These are phyloP conservation scores for Entomortierella parvispora DNA, from an alignment of 192 early-diverging fungal species.

Conservation along the genomic window DNA sequence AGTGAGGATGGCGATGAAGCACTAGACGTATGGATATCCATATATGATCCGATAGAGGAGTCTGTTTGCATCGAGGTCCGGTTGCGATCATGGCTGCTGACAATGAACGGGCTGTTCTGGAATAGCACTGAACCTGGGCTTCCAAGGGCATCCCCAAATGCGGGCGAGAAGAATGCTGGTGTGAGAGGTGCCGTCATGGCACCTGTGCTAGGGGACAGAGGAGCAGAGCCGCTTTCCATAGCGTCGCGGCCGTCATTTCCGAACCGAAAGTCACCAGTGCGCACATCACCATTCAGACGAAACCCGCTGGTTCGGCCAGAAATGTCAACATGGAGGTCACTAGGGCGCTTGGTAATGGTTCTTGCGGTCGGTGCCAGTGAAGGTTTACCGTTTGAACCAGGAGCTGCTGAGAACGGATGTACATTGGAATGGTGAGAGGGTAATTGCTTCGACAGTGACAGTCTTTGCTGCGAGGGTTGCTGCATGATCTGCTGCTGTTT, in stretches of 20 bases:
- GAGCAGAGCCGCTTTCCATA: slow-evolving; percentile 15
- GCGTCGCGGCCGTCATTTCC: slow-evolving; percentile 27
- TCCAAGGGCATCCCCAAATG: slow-evolving; percentile 69
- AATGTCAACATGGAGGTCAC: slow-evolving; percentile 46
- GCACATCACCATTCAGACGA: slow-evolving; percentile 38
- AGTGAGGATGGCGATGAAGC: slow-evolving; percentile 50
- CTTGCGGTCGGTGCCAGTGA: slow-evolving; percentile 13
- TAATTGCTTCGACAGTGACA: background rate
- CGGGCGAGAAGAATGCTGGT: slow-evolving; percentile 79
- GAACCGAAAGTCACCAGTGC: slow-evolving; percentile 45
- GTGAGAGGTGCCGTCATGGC: slow-evolving; percentile 59
- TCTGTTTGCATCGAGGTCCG: slow-evolving; percentile 44
- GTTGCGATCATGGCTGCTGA: slow-evolving; percentile 49
- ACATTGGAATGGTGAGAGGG: slow-evolving; percentile 16
- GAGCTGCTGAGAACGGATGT: slow-evolving; percentile 34
- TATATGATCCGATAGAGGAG: slow-evolving; percentile 45
- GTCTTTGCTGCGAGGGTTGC: background rate
- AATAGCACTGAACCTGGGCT: slow-evolving; percentile 38
- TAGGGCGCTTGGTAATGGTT: slow-evolving; percentile 41
- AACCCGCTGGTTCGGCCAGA: slow-evolving; percentile 46
- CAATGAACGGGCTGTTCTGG: slow-evolving; percentile 43
- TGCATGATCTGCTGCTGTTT: slow-evolving; percentile 19
- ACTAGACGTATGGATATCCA: slow-evolving; percentile 42
- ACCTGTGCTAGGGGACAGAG: slow-evolving; percentile 30
- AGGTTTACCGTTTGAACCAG: slow-evolving; percentile 9